These are phyloP conservation scores for Sporisorium graminicola DNA, from an alignment of 1,284 basidiomycete genomes.

Conservation along the genomic window DNA sequence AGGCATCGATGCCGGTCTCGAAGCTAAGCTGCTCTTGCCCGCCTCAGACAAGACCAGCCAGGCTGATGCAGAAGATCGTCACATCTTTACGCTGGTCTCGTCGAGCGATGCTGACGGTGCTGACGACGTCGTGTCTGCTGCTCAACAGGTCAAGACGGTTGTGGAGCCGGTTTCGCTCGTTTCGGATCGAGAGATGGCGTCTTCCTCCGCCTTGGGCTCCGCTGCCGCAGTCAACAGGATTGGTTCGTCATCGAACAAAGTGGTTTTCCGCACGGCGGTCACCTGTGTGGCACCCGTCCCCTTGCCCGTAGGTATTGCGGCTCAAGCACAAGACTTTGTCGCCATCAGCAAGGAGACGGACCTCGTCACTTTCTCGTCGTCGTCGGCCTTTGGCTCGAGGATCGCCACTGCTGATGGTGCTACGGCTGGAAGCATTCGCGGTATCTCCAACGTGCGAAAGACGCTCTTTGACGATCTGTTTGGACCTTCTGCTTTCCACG, in stretches of 20 bases:
- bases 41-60: not conserved
- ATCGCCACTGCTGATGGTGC: slow-evolving; percentile 13
- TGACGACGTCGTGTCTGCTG: slow-evolving; percentile 1
- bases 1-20: slow-evolving; percentile 18
- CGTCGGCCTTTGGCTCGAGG: slow-evolving; percentile 44
- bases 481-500: slow-evolving; percentile 74
- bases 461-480: slow-evolving; percentile 88
- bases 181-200: slow-evolving; percentile 32
- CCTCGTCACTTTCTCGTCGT: slow-evolving; percentile 40
- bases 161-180: slow-evolving; percentile 39
- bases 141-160: slow-evolving; percentile 27
- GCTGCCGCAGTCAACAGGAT: slow-evolving; percentile 4
- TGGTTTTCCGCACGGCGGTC: slow-evolving; percentile 25
- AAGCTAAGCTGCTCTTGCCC: slow-evolving; percentile 21
- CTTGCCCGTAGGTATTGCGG: slow-evolving; percentile 14
- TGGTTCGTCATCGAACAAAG: slow-evolving; percentile 3
- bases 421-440: slow-evolving; percentile 72
- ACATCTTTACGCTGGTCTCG: slow-evolving; percentile 31
- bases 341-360: slow-evolving; percentile 54
- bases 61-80: slow-evolving; percentile 5
- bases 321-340: slow-evolving; percentile 31
- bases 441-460: slow-evolving; percentile 77
- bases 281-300: slow-evolving; percentile 30
- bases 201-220: slow-evolving; percentile 12
- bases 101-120: not conserved